These are phyloP conservation scores for Talaromyces sp. DNA, from an alignment of 2,329 filamentous ascomycete genomes.

Conservation along the genomic window DNA sequence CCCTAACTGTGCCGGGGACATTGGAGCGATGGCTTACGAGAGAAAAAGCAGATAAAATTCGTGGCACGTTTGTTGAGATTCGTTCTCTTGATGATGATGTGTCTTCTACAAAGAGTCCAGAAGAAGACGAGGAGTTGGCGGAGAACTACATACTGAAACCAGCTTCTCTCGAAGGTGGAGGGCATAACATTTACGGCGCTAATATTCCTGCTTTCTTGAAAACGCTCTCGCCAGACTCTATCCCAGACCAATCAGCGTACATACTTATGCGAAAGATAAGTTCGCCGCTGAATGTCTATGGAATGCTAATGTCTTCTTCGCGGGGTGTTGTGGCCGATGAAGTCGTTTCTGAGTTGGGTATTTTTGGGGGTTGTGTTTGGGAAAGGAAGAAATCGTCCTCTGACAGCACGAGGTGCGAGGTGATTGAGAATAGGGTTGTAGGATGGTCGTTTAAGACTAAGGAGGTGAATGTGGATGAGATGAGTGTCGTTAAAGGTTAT, in stretches of 20 bases:
- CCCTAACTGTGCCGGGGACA: constrained; percentile 31
- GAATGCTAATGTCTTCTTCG: constrained; percentile 31
- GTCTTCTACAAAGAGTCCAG: constrained; percentile 18
- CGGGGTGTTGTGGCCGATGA: constrained; percentile 32
- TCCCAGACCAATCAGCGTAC: constrained; percentile 30
- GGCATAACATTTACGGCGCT: constrained; percentile 41
- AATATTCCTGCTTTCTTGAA: constrained; percentile 37
- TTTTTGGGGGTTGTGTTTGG: constrained; percentile 44
- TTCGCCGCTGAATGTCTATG: constrained; percentile 27
- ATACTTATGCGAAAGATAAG: constrained; percentile 43
- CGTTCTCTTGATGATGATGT: constrained; percentile 27
- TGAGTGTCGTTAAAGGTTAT: constrained; percentile 49
- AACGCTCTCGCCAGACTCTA: constrained; percentile 17
- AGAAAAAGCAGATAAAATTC: constrained; percentile 27
- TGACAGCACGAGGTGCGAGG: constrained; percentile 17
- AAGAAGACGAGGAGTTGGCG: constrained; percentile 23
- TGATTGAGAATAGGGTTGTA: constrained; percentile 34
- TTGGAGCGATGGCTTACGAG: constrained; percentile 34
- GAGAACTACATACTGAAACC: constrained; percentile 42
- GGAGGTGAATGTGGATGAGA: constrained; percentile 38
- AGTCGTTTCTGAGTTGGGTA: constrained; percentile 44
- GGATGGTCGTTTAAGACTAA: constrained; percentile 49
- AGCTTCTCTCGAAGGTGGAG: constrained; percentile 42
- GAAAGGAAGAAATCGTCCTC: constrained; percentile 1
- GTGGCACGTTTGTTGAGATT: constrained; percentile 38